These are phyloP conservation scores for Trametes sanguinea DNA, from an alignment of 768 basidiomycete species.

Conservation along the genomic window DNA sequence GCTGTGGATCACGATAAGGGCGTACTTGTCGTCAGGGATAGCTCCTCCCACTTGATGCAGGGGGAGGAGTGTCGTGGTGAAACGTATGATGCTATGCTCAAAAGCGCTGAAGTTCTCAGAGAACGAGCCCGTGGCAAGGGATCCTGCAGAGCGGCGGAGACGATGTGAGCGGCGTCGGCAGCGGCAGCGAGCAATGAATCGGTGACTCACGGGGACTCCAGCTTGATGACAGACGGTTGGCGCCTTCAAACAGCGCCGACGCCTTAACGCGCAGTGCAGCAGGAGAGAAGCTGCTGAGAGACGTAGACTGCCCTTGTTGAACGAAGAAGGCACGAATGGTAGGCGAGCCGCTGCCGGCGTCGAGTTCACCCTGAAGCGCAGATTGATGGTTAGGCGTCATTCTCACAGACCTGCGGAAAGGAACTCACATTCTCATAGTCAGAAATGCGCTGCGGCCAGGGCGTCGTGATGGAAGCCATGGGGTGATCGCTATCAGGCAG, in stretches of 20 bases:
- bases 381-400: constrained; percentile 6
- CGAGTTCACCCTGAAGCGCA: constrained; percentile 56
- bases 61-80: constrained; percentile 63
- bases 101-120: constrained; percentile 60
- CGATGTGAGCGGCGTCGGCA: constrained; percentile 4
- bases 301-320: constrained; percentile 50
- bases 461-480: constrained; percentile 62
- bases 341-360: constrained; percentile 51
- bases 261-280: constrained; percentile 72
- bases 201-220: constrained; percentile 59
- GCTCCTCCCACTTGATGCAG: constrained; percentile 62
- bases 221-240: constrained; percentile 57
- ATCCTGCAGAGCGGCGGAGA: constrained; percentile 30
- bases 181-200: constrained; percentile 13
- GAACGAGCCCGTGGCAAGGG: constrained; percentile 47
- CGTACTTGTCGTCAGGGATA: constrained; percentile 58
- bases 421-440: constrained; percentile 70
- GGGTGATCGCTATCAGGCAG: constrained; percentile 65
- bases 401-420: constrained; percentile 4
- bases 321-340: constrained; percentile 64
- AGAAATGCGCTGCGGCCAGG: constrained; percentile 75
- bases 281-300: constrained; percentile 57
- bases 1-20: constrained; percentile 61
- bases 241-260: constrained; percentile 71
- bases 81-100: constrained; percentile 65